Conservation (phyloP, 495 filamentous ascomycete species). For the Chaetomium cochliodes region DNA sequence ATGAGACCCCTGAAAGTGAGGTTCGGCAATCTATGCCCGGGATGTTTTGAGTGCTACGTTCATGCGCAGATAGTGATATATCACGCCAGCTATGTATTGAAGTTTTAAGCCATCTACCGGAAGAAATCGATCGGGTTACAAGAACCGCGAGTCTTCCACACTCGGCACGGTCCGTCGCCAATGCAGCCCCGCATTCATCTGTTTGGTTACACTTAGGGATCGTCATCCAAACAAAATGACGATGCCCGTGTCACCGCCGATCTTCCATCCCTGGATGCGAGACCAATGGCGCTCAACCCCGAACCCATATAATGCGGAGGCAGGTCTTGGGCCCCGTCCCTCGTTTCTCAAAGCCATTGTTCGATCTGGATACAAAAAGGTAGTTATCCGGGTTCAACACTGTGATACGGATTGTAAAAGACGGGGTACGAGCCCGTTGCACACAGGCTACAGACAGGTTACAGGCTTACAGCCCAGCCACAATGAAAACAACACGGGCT, state of each 20-base stretch:
- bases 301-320: not conserved
- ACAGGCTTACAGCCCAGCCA: not conserved
- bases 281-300: not conserved
- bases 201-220: not conserved
- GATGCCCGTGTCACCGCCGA: conserved; percentile 15
- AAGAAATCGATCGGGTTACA: too few relatives aligned
- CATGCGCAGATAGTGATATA: not conserved
- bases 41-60: not conserved
- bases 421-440: too few relatives aligned
- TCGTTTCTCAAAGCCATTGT: not conserved
- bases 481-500: not conserved
- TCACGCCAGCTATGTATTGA: not conserved
- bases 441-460: too few relatives aligned
- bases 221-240: conserved; percentile 11
- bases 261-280: not conserved
- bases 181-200: not conserved
- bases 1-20: not conserved
- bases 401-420: not conserved
- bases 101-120: too few relatives aligned
- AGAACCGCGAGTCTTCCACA: too few relatives aligned
- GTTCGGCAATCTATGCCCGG: not conserved
- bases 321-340: too few relatives aligned
- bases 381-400: not conserved
- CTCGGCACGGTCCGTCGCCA: too few relatives aligned
- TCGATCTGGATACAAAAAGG: not conserved